These are phyloP conservation scores for Phyllosticta citribraziliensis DNA, from an alignment of 2,329 filamentous ascomycete species.

Conservation along the genomic window DNA sequence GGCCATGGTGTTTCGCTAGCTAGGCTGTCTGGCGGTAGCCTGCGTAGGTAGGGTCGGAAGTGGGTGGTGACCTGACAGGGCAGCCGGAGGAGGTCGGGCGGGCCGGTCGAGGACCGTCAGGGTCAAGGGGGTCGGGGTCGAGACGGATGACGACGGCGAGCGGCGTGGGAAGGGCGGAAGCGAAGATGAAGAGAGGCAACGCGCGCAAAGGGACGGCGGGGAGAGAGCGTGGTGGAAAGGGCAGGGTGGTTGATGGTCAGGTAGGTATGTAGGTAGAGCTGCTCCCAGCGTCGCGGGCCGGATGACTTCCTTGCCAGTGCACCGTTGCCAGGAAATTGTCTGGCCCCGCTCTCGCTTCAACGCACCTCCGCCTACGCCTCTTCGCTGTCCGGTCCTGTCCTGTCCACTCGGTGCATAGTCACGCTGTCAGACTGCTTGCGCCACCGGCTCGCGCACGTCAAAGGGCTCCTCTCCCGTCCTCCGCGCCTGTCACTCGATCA, in stretches of 20 bases:
- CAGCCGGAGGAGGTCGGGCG: constrained; percentile 6
- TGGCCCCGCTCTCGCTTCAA: not conserved
- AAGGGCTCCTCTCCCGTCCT: not conserved
- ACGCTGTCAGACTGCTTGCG: not conserved
- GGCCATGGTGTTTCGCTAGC: constrained; percentile 25
- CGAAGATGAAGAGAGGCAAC: not conserved
- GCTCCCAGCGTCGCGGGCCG: not conserved
- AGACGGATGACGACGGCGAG: not conserved
- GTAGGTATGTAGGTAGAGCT: not conserved
- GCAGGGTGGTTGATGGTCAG: too few relatives aligned
- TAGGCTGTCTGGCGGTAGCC: constrained; percentile 5
- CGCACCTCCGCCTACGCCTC: not conserved
- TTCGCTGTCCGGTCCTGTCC: not conserved
- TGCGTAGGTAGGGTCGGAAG: constrained; percentile 8
- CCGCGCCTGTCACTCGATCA: not conserved
- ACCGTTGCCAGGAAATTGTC: not conserved
- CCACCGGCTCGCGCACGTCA: not conserved
- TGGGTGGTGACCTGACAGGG: not conserved
- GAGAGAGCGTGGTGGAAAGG: not conserved
- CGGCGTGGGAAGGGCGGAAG: too few relatives aligned
- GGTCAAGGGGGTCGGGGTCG: constrained; percentile 4
- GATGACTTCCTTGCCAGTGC: constrained; percentile 7
- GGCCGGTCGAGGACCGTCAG: constrained; percentile 6
- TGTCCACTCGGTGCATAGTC: not conserved
- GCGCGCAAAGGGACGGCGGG: not conserved